Conservation (phyloP, 768 basidiomycete genomes). For the Fistulinella prunicolor region DNA sequence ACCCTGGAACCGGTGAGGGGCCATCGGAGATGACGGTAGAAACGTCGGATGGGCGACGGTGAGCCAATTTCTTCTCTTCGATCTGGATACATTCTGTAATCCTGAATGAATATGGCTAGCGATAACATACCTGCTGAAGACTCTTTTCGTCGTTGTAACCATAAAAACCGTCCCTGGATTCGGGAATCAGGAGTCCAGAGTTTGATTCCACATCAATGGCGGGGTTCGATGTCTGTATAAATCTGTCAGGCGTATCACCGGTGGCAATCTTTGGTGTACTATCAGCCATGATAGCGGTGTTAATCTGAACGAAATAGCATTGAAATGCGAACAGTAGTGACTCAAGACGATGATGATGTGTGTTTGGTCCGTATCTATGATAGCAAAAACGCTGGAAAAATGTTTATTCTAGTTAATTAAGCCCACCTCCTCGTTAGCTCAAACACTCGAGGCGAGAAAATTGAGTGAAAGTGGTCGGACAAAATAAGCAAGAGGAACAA, state of each 20-base stretch:
- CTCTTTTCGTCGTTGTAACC: constrained; percentile 78
- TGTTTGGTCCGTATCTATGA: no score
- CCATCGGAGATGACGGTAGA: constrained; percentile 22
- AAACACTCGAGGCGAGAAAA: background rate
- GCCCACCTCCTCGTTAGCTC: no score
- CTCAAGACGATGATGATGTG: constrained; percentile 2
- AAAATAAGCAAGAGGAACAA: no score
- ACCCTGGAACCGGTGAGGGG: constrained; percentile 35
- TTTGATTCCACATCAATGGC: constrained; percentile 13
- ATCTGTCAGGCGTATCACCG: background rate
- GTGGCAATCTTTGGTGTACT: background rate
- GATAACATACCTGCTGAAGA: constrained; percentile 60
- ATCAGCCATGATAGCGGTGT: constrained; percentile 18
- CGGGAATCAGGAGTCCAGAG: constrained; percentile 38
- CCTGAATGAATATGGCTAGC: background rate
- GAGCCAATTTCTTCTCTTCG: constrained; percentile 68
- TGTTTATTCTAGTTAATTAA: no score
- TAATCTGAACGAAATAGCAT: background rate
- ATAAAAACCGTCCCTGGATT: constrained; percentile 71
- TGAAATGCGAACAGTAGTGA: background rate
- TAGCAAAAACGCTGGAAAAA: no score
- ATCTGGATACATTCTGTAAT: constrained; percentile 44
- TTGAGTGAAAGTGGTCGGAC: no score
- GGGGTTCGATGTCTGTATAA: background rate
- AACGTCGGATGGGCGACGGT: constrained; percentile 60